Conservation (phyloP, 495 filamentous ascomycete genomes). For the Penicillium nucicola region DNA sequence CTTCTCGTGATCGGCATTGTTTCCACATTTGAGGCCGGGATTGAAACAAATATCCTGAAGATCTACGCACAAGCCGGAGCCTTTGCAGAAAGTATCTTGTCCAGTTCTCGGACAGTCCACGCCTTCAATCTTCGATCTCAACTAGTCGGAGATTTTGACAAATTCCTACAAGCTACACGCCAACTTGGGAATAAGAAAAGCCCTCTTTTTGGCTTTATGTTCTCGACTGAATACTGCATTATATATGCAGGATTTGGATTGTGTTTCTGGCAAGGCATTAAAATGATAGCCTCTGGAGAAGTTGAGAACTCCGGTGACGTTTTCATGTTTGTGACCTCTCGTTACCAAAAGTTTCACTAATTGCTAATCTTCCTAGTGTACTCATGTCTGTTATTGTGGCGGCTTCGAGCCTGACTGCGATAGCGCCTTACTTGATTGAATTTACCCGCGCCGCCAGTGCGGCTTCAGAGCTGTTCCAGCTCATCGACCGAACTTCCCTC, state of each 20-base stretch:
- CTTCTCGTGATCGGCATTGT: conserved; percentile 53
- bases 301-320: conserved; percentile 28
- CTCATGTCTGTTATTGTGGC: conserved; percentile 13
- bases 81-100: conserved; percentile 78
- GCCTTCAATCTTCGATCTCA: conserved; percentile 78
- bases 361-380: too few species aligned
- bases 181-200: conserved; percentile 65
- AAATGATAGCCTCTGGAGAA: conserved; percentile 60
- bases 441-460: conserved; percentile 34
- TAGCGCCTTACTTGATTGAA: conserved; percentile 23
- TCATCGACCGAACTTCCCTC: conserved; percentile 29
- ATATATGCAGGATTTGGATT: conserved; percentile 76
- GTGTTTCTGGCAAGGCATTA: conserved; percentile 78
- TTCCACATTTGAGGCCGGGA: conserved; percentile 34
- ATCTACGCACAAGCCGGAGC: conserved; percentile 72
- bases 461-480: conserved; percentile 32
- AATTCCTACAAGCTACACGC: conserved; percentile 63
- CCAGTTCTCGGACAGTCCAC: conserved; percentile 71
- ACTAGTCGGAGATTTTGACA: conserved; percentile 50
- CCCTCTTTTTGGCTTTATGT: conserved; percentile 57
- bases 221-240: conserved; percentile 66
- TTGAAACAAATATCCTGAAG: conserved; percentile 61
- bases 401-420: conserved; percentile 12
- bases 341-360: background rate
- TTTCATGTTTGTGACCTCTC: conserved; percentile 31